These are phyloP conservation scores for Cerioporus squamosus DNA, from an alignment of 1,284 basidiomycete genomes.

Conservation along the genomic window DNA sequence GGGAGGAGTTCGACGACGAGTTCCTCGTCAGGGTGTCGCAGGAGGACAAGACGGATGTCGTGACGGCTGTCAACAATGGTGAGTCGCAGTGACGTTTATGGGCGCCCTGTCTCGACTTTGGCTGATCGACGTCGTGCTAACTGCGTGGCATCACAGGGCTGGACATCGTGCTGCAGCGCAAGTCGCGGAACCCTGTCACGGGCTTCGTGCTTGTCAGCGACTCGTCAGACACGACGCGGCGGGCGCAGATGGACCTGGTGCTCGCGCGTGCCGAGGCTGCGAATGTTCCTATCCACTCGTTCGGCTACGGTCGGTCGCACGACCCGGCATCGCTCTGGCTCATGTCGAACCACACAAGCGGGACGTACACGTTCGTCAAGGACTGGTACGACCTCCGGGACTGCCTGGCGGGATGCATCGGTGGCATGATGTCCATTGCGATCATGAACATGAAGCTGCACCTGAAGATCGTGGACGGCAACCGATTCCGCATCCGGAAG, in stretches of 20 bases:
- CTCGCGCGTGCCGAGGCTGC: constrained; percentile 95
- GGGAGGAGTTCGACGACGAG: constrained; percentile 60
- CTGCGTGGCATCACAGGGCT: too few species aligned
- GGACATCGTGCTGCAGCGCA: constrained; percentile 93
- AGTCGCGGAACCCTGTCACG: constrained; percentile 86
- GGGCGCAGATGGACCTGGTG: constrained; percentile 99
- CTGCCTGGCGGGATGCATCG: constrained; percentile 89
- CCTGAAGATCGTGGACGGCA: constrained; percentile 83
- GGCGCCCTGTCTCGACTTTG: constrained; percentile 1
- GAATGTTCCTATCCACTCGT: constrained; percentile 94
- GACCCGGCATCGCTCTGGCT: constrained; percentile 99
- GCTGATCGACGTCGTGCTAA: constrained; percentile 11
- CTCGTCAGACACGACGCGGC: constrained; percentile 84
- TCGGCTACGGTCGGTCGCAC: constrained; percentile 95
- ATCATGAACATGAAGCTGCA: constrained; percentile 90
- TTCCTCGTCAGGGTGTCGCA: constrained; percentile 79
- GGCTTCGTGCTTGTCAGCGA: constrained; percentile 95
- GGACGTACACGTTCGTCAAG: constrained; percentile 97
- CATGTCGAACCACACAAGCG: constrained; percentile 95
- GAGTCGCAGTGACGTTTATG: constrained; percentile 30
- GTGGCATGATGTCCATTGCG: constrained; percentile 93
- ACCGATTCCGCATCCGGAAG: constrained; percentile 88
- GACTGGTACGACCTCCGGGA: constrained; percentile 95
- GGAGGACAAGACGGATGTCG: constrained; percentile 94
- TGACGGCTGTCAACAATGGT: constrained; percentile 94